Evolutionary conservation across 108 stramenopile genomes (phyloP).

Genomic region (Schizochytrium sp.): DNA sequence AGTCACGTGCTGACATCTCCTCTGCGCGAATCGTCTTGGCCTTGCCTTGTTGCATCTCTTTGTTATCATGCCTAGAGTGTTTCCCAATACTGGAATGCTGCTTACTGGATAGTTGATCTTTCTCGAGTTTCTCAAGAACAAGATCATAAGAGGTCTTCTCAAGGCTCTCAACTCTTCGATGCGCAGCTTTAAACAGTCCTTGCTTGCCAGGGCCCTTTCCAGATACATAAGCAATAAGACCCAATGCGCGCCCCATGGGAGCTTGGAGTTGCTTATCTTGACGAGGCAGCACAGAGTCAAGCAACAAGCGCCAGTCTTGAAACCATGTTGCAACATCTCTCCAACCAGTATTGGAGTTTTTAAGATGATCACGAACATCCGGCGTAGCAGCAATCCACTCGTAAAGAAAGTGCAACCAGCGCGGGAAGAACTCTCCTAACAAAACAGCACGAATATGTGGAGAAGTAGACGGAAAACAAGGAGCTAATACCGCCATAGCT

Average conservation of each 20-base stretch:
- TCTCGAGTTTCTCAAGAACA: not conserved
- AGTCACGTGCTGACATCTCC: conserved; percentile 27
- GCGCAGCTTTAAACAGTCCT: not conserved
- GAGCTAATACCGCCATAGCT: not conserved
- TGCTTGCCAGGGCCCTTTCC: not conserved
- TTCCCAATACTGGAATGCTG: not conserved
- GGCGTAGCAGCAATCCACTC: not conserved
- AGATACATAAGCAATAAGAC: not conserved
- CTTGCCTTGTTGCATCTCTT: not conserved
- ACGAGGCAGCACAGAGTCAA: not conserved
- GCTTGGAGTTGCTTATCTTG: not conserved
- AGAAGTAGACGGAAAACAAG: not conserved
- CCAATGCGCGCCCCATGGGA: not conserved
- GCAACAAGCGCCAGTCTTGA: not conserved
- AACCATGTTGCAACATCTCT: conserved; percentile 14
- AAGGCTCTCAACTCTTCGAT: not conserved
- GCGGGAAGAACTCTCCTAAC: conserved; percentile 1
- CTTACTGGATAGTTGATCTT: too few species aligned
- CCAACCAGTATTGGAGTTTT: not conserved
- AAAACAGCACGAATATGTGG: not conserved
- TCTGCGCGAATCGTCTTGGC: not conserved
- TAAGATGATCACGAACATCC: not conserved
- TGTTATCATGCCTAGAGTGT: not conserved
- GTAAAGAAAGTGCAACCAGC: not conserved
- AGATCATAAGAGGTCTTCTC: not conserved